Base-by-base conservation (phyloP, 306 rosid genomes). In the Quercus robur region DNA sequence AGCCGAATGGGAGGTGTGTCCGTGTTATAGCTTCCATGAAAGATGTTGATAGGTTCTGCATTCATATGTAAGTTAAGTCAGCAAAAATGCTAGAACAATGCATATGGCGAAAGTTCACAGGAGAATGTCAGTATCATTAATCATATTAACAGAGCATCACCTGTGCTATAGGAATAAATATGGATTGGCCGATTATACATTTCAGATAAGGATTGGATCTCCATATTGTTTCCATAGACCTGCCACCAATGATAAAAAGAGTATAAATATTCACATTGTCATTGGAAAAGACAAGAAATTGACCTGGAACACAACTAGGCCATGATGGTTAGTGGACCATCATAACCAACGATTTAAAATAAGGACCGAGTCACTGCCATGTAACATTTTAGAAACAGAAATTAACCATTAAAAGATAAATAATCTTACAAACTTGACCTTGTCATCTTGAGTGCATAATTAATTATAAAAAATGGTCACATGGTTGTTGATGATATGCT, bases 181-280 rank as follows among this genome's bases (percentile, higher is more conserved):
- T 95, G 98, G 82, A 95, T 93, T 26, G 97, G 99, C 59, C 99
- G 90, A 82, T 95, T 95, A 62, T 95, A 95, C 97, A 95, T 95
- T 84, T 95, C 99, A 73, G 88, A 90, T 74, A 95, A 82, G 41
- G 93, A 97, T 83, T 95, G 99, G 81, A 95, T 95, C 93, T 95
- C 99, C 78, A 81, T 88, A 88, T 95, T 95, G 84, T 95, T 95
- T 68, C 99, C 99, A 54, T 93, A 95, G 64, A 91, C 99, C 99
- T 95, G 91, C 78, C 84, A 84, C 55, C 59, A 81, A 79, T n/a
- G 8, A 80, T 19, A 38, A 58, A 56, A 61, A 30, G 25, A 71
- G 41, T 1, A 68, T 56, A 81, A 26, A 61, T 61, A 56, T 30
- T 64, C 23, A 70, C 12, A 33, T 70, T 66, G 66, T 74, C 3